Evolutionary conservation across 2,329 filamentous ascomycete species (phyloP).

Genomic region (Daldinia sp.): DNA sequence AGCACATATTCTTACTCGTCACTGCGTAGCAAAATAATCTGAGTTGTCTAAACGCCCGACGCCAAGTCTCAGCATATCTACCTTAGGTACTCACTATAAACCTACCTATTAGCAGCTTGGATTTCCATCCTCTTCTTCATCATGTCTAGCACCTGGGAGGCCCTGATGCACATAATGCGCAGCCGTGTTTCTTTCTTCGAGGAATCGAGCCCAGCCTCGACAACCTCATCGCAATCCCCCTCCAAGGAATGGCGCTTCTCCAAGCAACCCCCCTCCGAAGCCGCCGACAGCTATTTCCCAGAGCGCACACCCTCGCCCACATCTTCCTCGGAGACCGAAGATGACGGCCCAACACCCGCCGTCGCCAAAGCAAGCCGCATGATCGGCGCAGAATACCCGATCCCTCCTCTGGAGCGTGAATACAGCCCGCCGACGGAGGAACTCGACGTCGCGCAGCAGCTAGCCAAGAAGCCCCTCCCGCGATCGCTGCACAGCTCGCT

Average conservation of each 20-base stretch:
- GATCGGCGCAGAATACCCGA: conserved; percentile 38
- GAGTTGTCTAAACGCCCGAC: conserved; percentile 19
- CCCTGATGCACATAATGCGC: conserved; percentile 16
- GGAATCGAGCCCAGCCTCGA: conserved; percentile 5
- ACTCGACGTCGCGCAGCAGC: conserved; percentile 44
- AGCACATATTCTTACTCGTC: not conserved
- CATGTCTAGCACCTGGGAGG: conserved; percentile 19
- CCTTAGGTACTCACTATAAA: not conserved
- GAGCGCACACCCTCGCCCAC: conserved; percentile 3
- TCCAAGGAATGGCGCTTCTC: conserved; percentile 1
- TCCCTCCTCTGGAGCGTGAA: conserved; percentile 42
- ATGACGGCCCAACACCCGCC: conserved; percentile 29
- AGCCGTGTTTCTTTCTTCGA: conserved; percentile 13
- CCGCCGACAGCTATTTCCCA: conserved; percentile 37
- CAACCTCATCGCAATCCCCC: not conserved
- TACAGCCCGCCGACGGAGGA: conserved; percentile 40
- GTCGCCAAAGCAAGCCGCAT: conserved; percentile 12
- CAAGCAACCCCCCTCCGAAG: conserved; percentile 31
- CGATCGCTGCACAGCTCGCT: conserved; percentile 44
- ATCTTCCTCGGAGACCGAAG: conserved; percentile 39
- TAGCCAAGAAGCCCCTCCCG: conserved; percentile 43
- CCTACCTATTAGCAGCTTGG: not conserved
- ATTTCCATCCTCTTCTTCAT: conserved; percentile 2
- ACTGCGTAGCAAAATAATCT: conserved; percentile 7
- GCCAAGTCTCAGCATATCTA: not conserved